Base-by-base conservation (phyloP, 1,284 basidiomycete species). In the Microbotryum intermedium region DNA sequence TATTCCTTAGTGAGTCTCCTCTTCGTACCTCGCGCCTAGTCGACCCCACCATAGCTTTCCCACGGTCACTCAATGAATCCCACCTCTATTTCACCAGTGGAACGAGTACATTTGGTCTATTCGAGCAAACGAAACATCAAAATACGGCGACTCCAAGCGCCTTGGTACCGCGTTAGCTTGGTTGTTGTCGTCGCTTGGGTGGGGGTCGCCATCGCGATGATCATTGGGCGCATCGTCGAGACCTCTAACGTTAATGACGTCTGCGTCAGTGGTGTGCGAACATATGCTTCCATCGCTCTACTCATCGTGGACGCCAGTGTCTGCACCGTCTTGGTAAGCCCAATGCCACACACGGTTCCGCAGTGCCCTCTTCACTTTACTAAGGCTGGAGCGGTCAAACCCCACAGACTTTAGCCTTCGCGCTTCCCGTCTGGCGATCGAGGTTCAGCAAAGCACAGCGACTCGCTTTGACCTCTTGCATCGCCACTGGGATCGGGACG, bases 341-440 rank as follows among this genome's bases (percentile, higher is more conserved):
- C 34, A 11, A 39, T 4, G 18, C 34, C 34, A 5, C 13, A 16
- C 16, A 39, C 34, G 18, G 18, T 39, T 18, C 13, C 6, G 34
- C 16, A 39, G 13, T n/a, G n/a, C n/a, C n/a, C n/a, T n/a, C n/a
- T n/a, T n/a, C n/a, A n/a, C n/a, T n/a, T n/a, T n/a, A 16, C 13
- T 18, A 39, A 39, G 13, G 34, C 34, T 39, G 11, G 9, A 11
- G 34, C 13, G 3, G 4, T 65, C 75, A 73, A 61, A 72, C 79
- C 67, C 79, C 77, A 59, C 72, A 81, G 44, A 80, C 79, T 1
- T 63, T 62, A 3, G 74, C 80, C 18, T 82, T 82, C 70, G 65
- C 81, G 18, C 76, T 75, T 71, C 81, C 81, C 0, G 71, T 83
- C 6, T 65, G 76, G 34, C 72, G 75, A 21, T 72, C 73, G 6